Conservation (phyloP, 1,284 basidiomycete species). For the Lentinula novae-zelandiae region DNA sequence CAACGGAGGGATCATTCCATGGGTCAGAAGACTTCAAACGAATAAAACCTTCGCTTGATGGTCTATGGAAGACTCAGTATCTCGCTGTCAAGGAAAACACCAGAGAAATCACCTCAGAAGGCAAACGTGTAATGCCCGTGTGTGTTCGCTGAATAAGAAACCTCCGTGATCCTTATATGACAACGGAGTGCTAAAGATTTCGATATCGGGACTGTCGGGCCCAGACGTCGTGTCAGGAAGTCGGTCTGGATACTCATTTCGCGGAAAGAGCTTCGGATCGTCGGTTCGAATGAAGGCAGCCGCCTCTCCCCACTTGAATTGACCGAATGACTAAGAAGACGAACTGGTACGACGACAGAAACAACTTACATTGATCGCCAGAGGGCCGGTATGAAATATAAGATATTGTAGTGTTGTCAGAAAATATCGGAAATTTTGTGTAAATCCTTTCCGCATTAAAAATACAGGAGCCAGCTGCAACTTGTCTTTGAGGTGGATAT, state of each 20-base stretch:
- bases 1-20: slow-evolving; percentile 36
- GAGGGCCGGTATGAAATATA: slow-evolving; percentile 38
- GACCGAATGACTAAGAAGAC: background rate
- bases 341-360: background rate
- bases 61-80: slow-evolving; percentile 21
- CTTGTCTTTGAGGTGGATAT: slow-evolving; percentile 49
- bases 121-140: slow-evolving; percentile 35
- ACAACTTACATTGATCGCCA: slow-evolving; percentile 50
- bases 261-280: slow-evolving; percentile 48
- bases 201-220: slow-evolving; percentile 55
- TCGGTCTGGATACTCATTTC: slow-evolving; percentile 29
- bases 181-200: slow-evolving; percentile 49
- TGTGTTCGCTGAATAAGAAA: slow-evolving; percentile 31
- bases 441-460: slow-evolving; percentile 32
- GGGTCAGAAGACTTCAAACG: slow-evolving; percentile 34
- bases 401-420: slow-evolving; percentile 39
- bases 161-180: slow-evolving; percentile 35
- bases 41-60: slow-evolving; percentile 35
- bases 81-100: background rate
- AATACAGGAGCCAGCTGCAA: slow-evolving; percentile 38
- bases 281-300: slow-evolving; percentile 56
- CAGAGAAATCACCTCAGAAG: slow-evolving; percentile 27
- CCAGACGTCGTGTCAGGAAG: slow-evolving; percentile 53
- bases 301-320: slow-evolving; percentile 48
- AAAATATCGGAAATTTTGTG: slow-evolving; percentile 30